A percentile compares a stretch with the other conserved stretches of the same genome.
Evolutionary conservation across 2,329 filamentous ascomycete species (phyloP).

Genomic region (Colletotrichum scovillei): DNA sequence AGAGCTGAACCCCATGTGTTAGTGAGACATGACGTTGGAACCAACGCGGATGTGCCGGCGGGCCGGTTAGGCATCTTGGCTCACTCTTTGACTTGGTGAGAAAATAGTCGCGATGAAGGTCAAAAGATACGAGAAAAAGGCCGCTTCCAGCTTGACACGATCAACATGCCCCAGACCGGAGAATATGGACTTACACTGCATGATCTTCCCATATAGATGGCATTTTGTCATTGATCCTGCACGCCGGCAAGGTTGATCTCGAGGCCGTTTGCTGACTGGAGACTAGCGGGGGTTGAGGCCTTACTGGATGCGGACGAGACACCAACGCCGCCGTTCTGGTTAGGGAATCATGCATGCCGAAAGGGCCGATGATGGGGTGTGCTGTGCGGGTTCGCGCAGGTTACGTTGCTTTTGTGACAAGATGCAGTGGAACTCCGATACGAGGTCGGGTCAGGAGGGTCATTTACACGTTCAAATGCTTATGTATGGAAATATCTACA

Average conservation of each 20-base stretch:
- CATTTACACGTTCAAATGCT: not conserved
- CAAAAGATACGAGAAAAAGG: not conserved
- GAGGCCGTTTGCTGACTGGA: conserved; percentile 11
- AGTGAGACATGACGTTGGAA: conserved; percentile 25
- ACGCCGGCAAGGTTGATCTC: conserved; percentile 5
- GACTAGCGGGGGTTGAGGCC: not conserved
- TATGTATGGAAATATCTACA: not conserved
- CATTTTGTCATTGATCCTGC: not conserved
- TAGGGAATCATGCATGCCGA: not conserved
- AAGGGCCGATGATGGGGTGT: not conserved
- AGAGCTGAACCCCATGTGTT: not conserved
- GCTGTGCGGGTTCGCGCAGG: not conserved
- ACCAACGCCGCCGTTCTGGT: not conserved
- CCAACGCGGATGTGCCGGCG: conserved; percentile 6
- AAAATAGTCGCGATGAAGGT: not conserved
- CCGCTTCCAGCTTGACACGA: not conserved
- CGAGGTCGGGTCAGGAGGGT: not conserved
- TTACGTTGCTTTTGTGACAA: not conserved
- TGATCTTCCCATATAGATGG: conserved; percentile 3
- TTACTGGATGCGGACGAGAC: not conserved
- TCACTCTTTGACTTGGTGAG: not conserved
- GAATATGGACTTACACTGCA: not conserved
- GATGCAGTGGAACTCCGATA: not conserved
- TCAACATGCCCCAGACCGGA: not conserved
- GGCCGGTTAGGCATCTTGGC: conserved; percentile 15